A percentile compares a stretch with the other conserved stretches of the same genome.
phyloP scores from a whole-genome alignment of 345 rosid genomes.

The thale cress (Arabidopsis thaliana) region DNA sequence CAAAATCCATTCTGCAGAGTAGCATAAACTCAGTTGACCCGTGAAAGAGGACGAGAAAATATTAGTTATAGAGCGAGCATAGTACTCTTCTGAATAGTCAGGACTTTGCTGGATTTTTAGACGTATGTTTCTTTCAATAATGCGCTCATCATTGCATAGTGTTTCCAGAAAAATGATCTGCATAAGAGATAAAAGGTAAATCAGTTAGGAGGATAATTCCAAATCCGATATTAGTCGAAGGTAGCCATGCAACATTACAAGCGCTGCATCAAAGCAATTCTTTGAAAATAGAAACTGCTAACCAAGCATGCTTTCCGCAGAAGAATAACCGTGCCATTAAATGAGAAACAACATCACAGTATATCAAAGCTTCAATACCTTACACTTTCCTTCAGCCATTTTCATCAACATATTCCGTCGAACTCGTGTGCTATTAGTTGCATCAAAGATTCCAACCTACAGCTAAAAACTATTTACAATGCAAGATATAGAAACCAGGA shows the following conservation, averaged over 20 bases:
- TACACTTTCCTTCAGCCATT: conserved; percentile 99
- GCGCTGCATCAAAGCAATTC: conserved; percentile 4
- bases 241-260: conserved; percentile 21
- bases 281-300: conserved; percentile 8
- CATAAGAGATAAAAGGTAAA: conserved; percentile 27
- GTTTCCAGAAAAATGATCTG: conserved; percentile 99
- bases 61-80: conserved; percentile 37
- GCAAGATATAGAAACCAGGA: conserved; percentile 31
- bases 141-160: conserved; percentile 87
- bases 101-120: conserved; percentile 99
- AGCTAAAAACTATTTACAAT: conserved; percentile 38
- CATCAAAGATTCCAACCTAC: conserved; percentile 99
- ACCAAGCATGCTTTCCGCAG: conserved; percentile 5
- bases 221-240: conserved; percentile 17
- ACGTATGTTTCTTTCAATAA: conserved; percentile 97
- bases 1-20: conserved; percentile 83
- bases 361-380: conserved; percentile 59
- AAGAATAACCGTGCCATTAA: neutral
- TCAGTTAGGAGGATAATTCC: conserved; percentile 10
- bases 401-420: conserved; percentile 99
- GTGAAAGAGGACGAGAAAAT: conserved; percentile 23
- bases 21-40: conserved; percentile 42
- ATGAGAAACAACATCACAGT: conserved; percentile 23
- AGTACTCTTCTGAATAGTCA: conserved; percentile 98
- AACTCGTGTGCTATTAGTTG: conserved; percentile 84